Base-by-base conservation (phyloP, 208 protist species). In the Zelonia costaricensis region DNA sequence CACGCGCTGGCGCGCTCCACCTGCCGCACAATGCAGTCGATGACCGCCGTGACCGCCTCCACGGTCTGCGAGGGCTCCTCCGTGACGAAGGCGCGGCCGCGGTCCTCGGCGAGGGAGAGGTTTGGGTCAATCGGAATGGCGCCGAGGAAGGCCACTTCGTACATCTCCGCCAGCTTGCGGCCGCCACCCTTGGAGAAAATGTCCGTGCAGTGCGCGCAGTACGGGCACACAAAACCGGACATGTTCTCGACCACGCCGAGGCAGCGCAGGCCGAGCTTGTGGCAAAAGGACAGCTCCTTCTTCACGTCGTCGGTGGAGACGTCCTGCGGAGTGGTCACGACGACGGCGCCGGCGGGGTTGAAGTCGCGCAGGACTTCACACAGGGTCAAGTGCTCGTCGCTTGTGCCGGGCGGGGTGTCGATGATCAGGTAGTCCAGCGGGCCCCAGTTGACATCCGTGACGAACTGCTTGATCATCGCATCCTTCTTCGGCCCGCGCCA, bases 401-500 rank as follows among this genome's bases (percentile, higher is more conserved):
- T 93, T 7, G 94, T 98, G 42, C 93, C 93, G 5, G 92, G 94
- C 22, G 94, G 94, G 16, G 94, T 97, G 82, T 98, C 94, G 45
- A 98, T 79, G 62, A 98, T 89, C 0, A 98, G 72, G 58, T 89
- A 92, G 66, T 98, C 94, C 9, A 98, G 66, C 12, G 64, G 62
- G 16, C 88, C 93, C 93, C 94, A 98, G 46, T 82, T 53, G 16
- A 97, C 91, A 33, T 97, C 87, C 35, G 58, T 80, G 31, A 97
- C 56, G 49, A 98, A 97, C 62, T 98, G 91, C 61, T 95, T 95
- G 59, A 98, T 97, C 84, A 97, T 94, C 28, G 80, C 79, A 58
- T 95, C 88, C 67, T 97, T 97, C 62, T 91, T 93, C 4, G 93
- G 91, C 1, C 94, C 91, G 40, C 99, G 87, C 98, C 98, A 99